A percentile compares a stretch with the other conserved stretches of the same genome.
These are phyloP conservation scores for Forsythia viridissima DNA, from an alignment of 257 asterid genomes.

Conservation along the genomic window DNA sequence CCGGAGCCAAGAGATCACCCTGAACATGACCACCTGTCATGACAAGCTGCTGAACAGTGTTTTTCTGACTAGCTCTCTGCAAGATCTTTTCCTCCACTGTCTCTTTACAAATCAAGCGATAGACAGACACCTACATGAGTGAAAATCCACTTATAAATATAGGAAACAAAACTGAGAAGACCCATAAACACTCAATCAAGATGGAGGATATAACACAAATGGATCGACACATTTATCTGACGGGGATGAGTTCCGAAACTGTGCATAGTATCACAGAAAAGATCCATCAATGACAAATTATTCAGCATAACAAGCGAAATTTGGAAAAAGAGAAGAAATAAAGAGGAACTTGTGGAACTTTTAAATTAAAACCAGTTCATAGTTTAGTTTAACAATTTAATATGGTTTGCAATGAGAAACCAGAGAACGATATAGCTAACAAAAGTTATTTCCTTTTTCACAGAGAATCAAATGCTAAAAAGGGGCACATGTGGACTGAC, in stretches of 20 bases:
- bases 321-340: background rate
- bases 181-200: background rate
- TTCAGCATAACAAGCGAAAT: background rate
- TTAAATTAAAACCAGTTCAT: background rate
- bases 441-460: background rate
- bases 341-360: background rate
- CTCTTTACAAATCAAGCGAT: constrained; percentile 90
- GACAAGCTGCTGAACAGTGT: constrained; percentile 95
- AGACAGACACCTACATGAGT: constrained; percentile 72
- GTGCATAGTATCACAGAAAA: background rate
- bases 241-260: background rate
- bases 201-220: background rate
- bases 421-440: background rate
- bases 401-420: background rate
- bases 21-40: constrained; percentile 99
- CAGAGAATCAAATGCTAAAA: background rate
- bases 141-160: constrained; percentile 15
- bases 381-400: background rate
- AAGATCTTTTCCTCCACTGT: constrained; percentile 93
- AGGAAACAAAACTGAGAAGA: background rate
- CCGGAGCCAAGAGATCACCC: constrained; percentile 98
- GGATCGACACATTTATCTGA: background rate
- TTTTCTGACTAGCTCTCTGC: constrained; percentile 96
- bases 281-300: background rate
- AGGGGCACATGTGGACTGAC: background rate